phyloP scores from a whole-genome alignment of 164 flowering plant genomes.

The Akebia trifoliata region DNA sequence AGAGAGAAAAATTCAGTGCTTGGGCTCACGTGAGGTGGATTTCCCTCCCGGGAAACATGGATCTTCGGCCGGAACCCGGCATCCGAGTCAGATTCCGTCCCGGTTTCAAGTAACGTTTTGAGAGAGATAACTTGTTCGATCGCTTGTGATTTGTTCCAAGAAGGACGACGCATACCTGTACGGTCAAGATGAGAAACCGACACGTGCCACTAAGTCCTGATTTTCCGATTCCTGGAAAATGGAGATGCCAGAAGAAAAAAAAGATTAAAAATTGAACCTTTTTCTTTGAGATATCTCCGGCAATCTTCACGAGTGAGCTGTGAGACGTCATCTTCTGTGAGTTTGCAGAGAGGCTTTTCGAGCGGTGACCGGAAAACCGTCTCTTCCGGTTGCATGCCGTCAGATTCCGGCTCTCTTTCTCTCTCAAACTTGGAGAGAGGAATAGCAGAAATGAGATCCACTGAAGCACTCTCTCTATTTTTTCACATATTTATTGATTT shows the following conservation, averaged over 20 bases:
- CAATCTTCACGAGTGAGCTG: slow-evolving; percentile 98
- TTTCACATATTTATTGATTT: not conserved
- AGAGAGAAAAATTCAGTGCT: not conserved
- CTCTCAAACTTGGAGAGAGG: not conserved
- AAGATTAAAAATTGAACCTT: slow-evolving; percentile 42
- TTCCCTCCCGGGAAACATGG: slow-evolving; percentile 17
- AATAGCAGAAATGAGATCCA: slow-evolving; percentile 4
- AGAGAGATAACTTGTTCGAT: slow-evolving; percentile 85
- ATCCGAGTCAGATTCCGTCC: slow-evolving; percentile 28
- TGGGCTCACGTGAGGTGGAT: slow-evolving; percentile 14
- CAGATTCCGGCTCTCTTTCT: slow-evolving; percentile 4
- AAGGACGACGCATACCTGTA: slow-evolving; percentile 82
- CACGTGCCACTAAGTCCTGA: slow-evolving; percentile 12
- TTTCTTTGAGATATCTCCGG: slow-evolving; percentile 81
- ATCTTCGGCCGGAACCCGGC: slow-evolving; percentile 18
- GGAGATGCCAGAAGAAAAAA: not conserved
- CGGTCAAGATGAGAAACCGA: slow-evolving; percentile 4
- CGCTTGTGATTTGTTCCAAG: slow-evolving; percentile 96
- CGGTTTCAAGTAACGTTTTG: slow-evolving; percentile 55
- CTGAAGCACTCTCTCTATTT: too few species aligned
- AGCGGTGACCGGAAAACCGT: slow-evolving; percentile 45
- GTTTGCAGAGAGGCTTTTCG: slow-evolving; percentile 71
- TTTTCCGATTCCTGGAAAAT: slow-evolving; percentile 7
- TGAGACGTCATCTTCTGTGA: slow-evolving; percentile 92
- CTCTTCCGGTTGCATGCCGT: slow-evolving; percentile 38